Evolutionary conservation across 768 basidiomycete species (phyloP), one percentile per base, ranked within the genome.

Genomic region (Trametes gibbosa): DNA sequence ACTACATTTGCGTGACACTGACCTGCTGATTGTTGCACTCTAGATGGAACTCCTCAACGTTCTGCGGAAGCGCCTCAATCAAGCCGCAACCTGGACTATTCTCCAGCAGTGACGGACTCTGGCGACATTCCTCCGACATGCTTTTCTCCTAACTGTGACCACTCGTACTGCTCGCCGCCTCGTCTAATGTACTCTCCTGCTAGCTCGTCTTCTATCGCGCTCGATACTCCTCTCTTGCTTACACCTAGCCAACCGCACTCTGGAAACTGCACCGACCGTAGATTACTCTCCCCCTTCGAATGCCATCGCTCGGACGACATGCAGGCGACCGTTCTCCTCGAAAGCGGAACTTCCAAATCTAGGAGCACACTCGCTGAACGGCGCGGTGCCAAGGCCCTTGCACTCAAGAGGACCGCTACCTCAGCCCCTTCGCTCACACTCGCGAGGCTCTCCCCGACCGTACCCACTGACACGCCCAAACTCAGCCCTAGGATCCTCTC

Each of bases 111-210:
- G 10, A 27, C 29, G 23, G 40, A 50, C 12, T 23, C 16, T 10
- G 17, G 12, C 21, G 48, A 43, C 14, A 47, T 27, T n/a, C 37
- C 37, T 13, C 24, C 39, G 6, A 16, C 45, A 2, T 56, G 35
- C 45, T 53, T 43, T 37, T 56, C 54, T 25, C 29, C 40, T 3
- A 40, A 61, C 14, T 61, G 54, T 23, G 50, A 47, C 17, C 54
- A 52, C 42, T 42, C 50, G 16, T 27, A 5, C 14, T 61, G 50
- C 46, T 52, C 55, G 10, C 59, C 59, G 9, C 60, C 60, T 14
- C 50, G 50, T 35, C 60, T 61, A 8, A 29, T 61, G 3, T 61
- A 56, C 46, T 56, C 60, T 14, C 46, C 60, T 24, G 37, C 60
- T 16, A 61, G 50, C 46, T 50, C 50, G 27, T 48, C 54, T 41